Conservation (phyloP, 768 basidiomycete genomes). For the Auricularia auricula-judae region DNA sequence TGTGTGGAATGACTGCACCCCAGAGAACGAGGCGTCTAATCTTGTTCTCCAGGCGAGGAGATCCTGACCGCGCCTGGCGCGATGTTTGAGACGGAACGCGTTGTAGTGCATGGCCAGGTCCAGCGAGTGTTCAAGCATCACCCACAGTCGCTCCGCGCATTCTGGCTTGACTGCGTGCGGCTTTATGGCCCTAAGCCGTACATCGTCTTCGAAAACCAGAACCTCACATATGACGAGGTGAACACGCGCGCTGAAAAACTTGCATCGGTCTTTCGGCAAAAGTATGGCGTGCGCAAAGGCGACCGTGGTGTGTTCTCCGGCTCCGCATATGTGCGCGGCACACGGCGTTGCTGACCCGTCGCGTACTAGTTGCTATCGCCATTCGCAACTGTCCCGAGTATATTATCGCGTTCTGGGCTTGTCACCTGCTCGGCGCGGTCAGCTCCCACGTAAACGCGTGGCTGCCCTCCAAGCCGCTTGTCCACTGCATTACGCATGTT, state of each 20-base stretch:
- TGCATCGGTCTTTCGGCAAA: slow-evolving; percentile 32
- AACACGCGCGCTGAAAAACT: slow-evolving; percentile 31
- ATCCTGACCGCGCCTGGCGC: slow-evolving; percentile 37
- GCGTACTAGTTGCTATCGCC: slow-evolving; percentile 43
- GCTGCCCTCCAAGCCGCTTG: slow-evolving; percentile 43
- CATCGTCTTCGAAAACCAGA: slow-evolving; percentile 44
- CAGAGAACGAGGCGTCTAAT: not conserved
- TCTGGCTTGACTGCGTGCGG: slow-evolving; percentile 38
- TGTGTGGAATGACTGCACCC: not conserved
- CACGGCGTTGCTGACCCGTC: not conserved
- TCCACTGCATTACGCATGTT: slow-evolving; percentile 44
- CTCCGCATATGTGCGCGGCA: not conserved
- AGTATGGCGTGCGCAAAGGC: slow-evolving; percentile 40
- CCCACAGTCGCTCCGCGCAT: slow-evolving; percentile 38
- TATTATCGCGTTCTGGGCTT: slow-evolving; percentile 51
- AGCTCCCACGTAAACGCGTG: slow-evolving; percentile 23
- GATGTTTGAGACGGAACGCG: slow-evolving; percentile 37
- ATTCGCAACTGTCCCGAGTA: slow-evolving; percentile 55
- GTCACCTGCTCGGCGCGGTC: slow-evolving; percentile 54
- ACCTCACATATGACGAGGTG: slow-evolving; percentile 38
- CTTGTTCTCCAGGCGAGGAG: slow-evolving; percentile 16
- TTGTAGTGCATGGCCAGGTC: slow-evolving; percentile 36
- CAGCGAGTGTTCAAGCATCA: slow-evolving; percentile 48
- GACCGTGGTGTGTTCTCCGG: slow-evolving; percentile 22
- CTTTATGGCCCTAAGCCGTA: slow-evolving; percentile 35